These are phyloP conservation scores for Psophocarpus tetragonolobus DNA, from an alignment of 306 rosid species.

Conservation along the genomic window DNA sequence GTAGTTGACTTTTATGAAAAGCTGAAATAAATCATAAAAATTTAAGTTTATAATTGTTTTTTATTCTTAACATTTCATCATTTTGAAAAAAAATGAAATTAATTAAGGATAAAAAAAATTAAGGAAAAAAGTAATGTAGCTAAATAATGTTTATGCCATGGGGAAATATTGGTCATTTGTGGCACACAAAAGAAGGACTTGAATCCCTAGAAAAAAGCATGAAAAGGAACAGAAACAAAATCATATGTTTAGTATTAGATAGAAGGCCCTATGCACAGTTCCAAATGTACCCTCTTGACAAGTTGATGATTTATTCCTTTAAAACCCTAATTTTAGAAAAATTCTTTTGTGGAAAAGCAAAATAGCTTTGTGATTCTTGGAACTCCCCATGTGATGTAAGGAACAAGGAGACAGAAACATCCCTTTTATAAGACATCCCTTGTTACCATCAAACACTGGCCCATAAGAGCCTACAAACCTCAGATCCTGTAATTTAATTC, in stretches of 20 bases:
- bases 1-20: too few relatives aligned
- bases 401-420: conserved; percentile 25
- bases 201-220: not conserved
- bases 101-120: too few relatives aligned
- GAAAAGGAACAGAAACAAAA: not conserved
- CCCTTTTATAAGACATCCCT: conserved; percentile 23
- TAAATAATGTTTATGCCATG: not conserved
- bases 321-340: not conserved
- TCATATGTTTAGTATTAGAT: too few relatives aligned
- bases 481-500: not conserved
- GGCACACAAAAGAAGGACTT: not conserved
- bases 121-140: not conserved
- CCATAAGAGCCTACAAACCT: conserved; percentile 10
- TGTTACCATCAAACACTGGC: not conserved
- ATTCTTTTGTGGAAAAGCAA: not conserved
- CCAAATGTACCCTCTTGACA: not conserved
- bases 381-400: conserved; percentile 6
- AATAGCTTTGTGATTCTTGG: not conserved
- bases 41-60: too few relatives aligned
- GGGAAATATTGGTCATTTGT: not conserved
- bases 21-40: too few relatives aligned
- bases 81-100: not conserved
- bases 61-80: too few relatives aligned
- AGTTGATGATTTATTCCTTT: not conserved
- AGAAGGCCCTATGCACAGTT: not conserved